Evolutionary conservation across 768 basidiomycete species (phyloP), one percentile per base, ranked within the genome.

Genomic region (Lepiota venenata): DNA sequence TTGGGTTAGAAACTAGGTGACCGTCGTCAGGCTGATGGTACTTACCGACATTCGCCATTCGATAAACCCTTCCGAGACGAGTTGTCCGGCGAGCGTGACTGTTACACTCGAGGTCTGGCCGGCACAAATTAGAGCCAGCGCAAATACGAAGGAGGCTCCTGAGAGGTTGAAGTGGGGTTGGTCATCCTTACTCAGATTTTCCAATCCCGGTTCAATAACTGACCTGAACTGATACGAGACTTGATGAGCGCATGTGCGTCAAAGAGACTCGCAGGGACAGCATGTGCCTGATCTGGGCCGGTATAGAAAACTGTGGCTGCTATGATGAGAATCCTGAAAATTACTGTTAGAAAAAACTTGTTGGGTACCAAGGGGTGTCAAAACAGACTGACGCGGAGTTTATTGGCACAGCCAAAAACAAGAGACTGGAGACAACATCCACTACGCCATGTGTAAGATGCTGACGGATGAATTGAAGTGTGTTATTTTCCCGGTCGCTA

Each of bases 61-160:
- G 59, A 91, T 78, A 66, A 91, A 89, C 0, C 90, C 89, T 63
- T 92, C 90, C 1, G 82, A 83, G 47, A 93, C 85, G 35, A 87
- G 81, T 67, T 92, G 91, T 0, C 90, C 89, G 3, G 87, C 83
- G 32, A 91, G 73, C 0, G 89, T 92, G 6, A 86, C 89, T 0
- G 90, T 84, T 54, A 93, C 79, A 37, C 83, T 84, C 2, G 91
- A 86, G 37, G 84, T 84, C 66, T 93, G 89, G 0, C 91, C 89
- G 0, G 87, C 77, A 44, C 82, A 83, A 18, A 93, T 74, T 2
- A 92, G 69, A 2, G 87, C 88, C 18, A 93, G 62, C 5, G 91
- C 91, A 56, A 92, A 93, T 32, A 91, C 70, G 16, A 82, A 70
- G 0, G 82, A 88, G 7, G 88, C 80, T 27, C 74, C 87, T 87